Evolutionary conservation across 345 rosid genomes (phyloP).

Genomic region (Psidium friedrichsthalianum): DNA sequence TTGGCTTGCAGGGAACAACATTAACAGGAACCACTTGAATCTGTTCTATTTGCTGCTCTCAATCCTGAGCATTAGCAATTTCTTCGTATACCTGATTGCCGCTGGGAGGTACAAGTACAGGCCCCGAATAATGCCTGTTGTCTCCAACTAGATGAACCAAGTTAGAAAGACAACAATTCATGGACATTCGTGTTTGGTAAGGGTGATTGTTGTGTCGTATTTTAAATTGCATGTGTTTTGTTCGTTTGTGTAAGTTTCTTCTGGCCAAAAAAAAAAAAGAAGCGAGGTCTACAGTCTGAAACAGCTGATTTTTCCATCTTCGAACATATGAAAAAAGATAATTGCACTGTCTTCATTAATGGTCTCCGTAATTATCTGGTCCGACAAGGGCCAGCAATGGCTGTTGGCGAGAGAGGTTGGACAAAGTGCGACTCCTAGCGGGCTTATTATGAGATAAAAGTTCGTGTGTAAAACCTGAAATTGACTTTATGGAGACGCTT

Average conservation of each 20-base stretch:
- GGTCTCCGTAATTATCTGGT: no score
- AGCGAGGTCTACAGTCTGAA: background rate
- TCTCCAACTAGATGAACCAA: background rate
- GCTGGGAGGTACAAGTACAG: constrained; percentile 33
- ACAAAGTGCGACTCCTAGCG: no score
- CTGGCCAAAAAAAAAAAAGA: background rate
- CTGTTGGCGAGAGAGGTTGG: no score
- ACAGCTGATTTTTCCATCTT: background rate
- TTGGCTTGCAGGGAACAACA: constrained; percentile 53
- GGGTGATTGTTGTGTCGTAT: background rate
- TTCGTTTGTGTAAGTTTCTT: background rate
- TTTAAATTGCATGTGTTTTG: background rate
- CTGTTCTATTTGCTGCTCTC: constrained; percentile 41
- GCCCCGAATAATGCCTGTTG: background rate
- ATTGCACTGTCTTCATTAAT: no score
- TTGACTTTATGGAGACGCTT: no score
- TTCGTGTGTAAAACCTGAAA: no score
- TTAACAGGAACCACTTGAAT: constrained; percentile 47
- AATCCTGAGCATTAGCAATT: constrained; percentile 32
- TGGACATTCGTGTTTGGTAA: background rate
- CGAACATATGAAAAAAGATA: no score
- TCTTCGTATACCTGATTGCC: constrained; percentile 28
- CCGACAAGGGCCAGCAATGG: no score
- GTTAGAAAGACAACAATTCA: background rate
- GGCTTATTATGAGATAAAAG: no score